These are phyloP conservation scores for Raffaelea deltoideospora DNA, from an alignment of 2,329 filamentous ascomycete genomes.

Conservation along the genomic window DNA sequence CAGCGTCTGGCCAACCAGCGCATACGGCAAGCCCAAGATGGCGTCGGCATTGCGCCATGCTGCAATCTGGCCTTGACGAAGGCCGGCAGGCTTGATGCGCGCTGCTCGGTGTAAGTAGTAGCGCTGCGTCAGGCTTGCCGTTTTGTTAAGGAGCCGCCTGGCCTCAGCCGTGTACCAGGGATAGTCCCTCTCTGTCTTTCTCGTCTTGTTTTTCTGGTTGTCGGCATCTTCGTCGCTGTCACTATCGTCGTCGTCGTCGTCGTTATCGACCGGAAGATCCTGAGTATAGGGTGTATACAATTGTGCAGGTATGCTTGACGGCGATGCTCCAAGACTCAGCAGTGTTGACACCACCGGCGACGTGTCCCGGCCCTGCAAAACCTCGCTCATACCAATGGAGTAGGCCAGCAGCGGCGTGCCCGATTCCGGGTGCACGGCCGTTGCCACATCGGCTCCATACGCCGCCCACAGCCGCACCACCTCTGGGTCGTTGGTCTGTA, in stretches of 20 bases:
- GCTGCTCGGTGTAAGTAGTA: constrained; percentile 5
- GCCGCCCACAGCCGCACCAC: constrained; percentile 4
- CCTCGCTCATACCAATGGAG: constrained; percentile 2
- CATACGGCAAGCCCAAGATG: constrained; percentile 2
- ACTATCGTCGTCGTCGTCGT: not conserved
- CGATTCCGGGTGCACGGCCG: not conserved
- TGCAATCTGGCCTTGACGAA: constrained; percentile 2
- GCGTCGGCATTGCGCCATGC: constrained; percentile 1
- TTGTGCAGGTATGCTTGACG: constrained; percentile 1
- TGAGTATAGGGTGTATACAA: constrained; percentile 4
- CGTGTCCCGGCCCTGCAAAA: constrained; percentile 1
- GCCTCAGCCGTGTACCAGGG: not conserved
- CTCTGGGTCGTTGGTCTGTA: constrained; percentile 2
- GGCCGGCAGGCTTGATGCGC: not conserved
- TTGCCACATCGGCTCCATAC: constrained; percentile 2
- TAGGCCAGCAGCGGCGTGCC: constrained; percentile 3
- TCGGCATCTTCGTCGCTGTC: not conserved
- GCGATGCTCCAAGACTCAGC: constrained; percentile 5
- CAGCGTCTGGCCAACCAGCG: constrained; percentile 3
- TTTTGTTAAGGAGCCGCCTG: constrained; percentile 1
- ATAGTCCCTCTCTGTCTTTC: not conserved
- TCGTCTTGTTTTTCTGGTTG: not conserved
- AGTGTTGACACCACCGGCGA: constrained; percentile 4
- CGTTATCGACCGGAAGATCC: not conserved
- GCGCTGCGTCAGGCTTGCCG: constrained; percentile 2